Base-by-base conservation (phyloP, 1,139 yeast species). In the Williopsis jadinii region DNA sequence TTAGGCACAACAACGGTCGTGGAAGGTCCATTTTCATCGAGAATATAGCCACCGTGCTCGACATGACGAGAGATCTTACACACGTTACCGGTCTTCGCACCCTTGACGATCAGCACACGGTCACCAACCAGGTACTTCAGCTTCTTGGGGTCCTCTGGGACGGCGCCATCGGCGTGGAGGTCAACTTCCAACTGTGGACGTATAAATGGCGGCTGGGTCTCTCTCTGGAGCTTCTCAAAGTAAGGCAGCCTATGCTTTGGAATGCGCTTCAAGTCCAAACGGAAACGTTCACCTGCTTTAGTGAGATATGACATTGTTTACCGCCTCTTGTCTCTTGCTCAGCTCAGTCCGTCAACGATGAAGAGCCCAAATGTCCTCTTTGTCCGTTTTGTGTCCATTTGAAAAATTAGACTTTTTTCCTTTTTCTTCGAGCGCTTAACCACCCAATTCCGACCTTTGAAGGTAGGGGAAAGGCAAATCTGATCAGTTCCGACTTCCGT, bases 71-170 rank as follows among this genome's bases (percentile, higher is more conserved):
- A 66, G 32, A 80, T 67, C 42, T 77, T 77, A 24, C 90, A 78
- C 13, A 88, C 71, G 24, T 76, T 80, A 24, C 96, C 95, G 54
- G 77, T 77, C 56, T 77, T 75, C 39, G 72, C 71, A 14, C 96
- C 97, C 41, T 70, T 70, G 28, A 79, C 68, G 40, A 88, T 72
- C 51, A 80, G 69, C 5, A 81, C 86, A 42, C 80, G 65, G 58
- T 80, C 87, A 28, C 86, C 86, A 12, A 74, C 75, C 44, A 73
- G 65, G 49, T 70, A 77, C 46, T 67, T 69, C 71, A 80, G 68
- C 38, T 77, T 72, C 39, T 58, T 57, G 38, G 67, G 67, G 42
- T 61, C 65, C 8, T 54, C 59, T 39, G 61, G 61, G 43, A 64
- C 70, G 41, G 62, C 55, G 36, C 68, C 63, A 31, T 62, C 61